A percentile compares a stretch with the other conserved stretches of the same genome.
These are phyloP conservation scores for Penicillium malachiteum DNA, from an alignment of 495 filamentous ascomycete genomes.

Conservation along the genomic window DNA sequence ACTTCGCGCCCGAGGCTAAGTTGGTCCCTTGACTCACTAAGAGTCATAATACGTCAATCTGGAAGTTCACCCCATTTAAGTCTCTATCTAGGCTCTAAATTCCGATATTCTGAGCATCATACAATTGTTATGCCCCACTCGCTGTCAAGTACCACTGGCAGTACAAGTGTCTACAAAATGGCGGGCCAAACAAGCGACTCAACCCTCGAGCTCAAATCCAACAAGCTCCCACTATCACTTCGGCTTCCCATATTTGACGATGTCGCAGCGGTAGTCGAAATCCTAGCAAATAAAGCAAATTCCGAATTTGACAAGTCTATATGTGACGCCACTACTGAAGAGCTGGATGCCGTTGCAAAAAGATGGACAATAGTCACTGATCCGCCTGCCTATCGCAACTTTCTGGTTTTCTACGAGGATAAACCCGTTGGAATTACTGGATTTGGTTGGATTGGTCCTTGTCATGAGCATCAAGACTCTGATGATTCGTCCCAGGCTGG, in stretches of 20 bases:
- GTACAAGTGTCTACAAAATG: neutral
- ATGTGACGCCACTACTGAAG: neutral
- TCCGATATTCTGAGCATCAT: neutral
- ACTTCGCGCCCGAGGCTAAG: neutral
- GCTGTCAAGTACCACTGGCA: neutral
- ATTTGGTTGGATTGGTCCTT: slow-evolving; percentile 9
- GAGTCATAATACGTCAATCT: neutral
- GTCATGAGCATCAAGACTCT: neutral
- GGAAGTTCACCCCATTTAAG: too few species aligned
- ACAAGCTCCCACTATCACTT: neutral
- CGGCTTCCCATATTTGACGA: neutral
- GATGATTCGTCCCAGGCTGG: neutral
- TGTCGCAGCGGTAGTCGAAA: neutral
- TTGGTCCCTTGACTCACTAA: neutral
- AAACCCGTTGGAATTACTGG: slow-evolving; percentile 6
- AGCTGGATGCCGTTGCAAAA: slow-evolving; percentile 1
- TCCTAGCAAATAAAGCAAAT: slow-evolving; percentile 8
- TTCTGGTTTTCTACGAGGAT: slow-evolving; percentile 1
- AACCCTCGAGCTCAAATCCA: neutral
- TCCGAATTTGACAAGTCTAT: slow-evolving; percentile 11
- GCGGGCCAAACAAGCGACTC: neutral
- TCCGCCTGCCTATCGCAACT: neutral
- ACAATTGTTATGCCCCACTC: neutral
- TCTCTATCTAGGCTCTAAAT: too few species aligned
- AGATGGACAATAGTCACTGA: slow-evolving; percentile 5